Percentiles rank a stretch among this genome's conserved stretches.
Evolutionary conservation across 306 rosid genomes (phyloP).

Genomic region (Ochetophila trinervis): DNA sequence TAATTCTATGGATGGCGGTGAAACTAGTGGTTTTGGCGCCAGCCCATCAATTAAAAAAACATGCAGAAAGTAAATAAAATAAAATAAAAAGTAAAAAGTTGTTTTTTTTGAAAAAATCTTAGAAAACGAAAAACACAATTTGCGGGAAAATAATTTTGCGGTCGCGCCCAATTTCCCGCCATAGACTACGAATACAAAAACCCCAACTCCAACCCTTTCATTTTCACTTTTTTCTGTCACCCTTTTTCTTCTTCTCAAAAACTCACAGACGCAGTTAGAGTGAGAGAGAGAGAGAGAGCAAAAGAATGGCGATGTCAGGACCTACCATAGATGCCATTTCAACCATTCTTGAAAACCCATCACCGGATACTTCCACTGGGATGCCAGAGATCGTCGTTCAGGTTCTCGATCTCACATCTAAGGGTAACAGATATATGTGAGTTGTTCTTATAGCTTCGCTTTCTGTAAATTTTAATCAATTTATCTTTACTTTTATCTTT

Average conservation of each 20-base stretch:
- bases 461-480: neutral
- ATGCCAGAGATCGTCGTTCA: slow-evolving; percentile 66
- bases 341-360: slow-evolving; percentile 47
- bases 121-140: neutral
- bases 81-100: neutral
- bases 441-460: neutral
- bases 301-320: slow-evolving; percentile 43
- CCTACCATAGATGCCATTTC: slow-evolving; percentile 58
- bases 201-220: neutral
- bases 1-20: neutral
- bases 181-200: slow-evolving; percentile 17
- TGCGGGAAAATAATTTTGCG: slow-evolving; percentile 21
- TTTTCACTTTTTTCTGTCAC: no score
- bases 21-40: neutral
- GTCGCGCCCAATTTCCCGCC: slow-evolving; percentile 27
- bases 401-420: slow-evolving; percentile 60
- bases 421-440: slow-evolving; percentile 69
- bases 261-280: neutral
- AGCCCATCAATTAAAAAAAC: neutral
- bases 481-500: neutral
- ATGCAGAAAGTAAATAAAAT: no score
- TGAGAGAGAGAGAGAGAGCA: neutral
- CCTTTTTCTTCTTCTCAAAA: neutral
- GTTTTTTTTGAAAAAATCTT: neutral
- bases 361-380: slow-evolving; percentile 54